A percentile compares a stretch with the other conserved stretches of the same genome.
phyloP scores from a whole-genome alignment of 2,329 filamentous ascomycete species.

The Aspergillus tanneri region DNA sequence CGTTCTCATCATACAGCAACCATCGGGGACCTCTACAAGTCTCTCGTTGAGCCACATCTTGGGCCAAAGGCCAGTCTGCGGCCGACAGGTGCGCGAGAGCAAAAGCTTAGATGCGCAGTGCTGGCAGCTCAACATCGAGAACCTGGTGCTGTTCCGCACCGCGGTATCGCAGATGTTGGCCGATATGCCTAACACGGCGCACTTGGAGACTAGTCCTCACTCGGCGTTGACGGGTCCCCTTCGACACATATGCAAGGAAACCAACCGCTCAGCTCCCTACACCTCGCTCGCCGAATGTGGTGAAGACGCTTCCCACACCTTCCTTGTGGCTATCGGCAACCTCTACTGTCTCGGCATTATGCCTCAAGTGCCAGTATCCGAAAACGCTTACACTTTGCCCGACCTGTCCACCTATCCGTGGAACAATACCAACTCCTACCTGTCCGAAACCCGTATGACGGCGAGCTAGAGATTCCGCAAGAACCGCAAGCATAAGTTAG shows the following conservation, averaged over 20 bases:
- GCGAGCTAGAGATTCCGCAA: neutral
- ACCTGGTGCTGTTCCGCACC: neutral
- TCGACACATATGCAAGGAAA: neutral
- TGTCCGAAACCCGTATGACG: conserved; percentile 6
- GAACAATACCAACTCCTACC: conserved; percentile 4
- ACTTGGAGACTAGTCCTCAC: neutral
- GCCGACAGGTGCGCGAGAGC: too few species aligned
- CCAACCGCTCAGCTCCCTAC: too few species aligned
- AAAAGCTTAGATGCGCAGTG: neutral
- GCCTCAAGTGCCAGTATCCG: neutral
- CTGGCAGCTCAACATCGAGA: neutral
- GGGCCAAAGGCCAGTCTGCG: neutral
- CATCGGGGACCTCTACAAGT: conserved; percentile 10
- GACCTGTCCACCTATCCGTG: conserved; percentile 9
- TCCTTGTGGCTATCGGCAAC: neutral
- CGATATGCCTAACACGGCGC: neutral
- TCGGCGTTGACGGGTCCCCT: neutral
- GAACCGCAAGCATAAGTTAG: neutral
- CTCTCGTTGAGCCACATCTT: neutral
- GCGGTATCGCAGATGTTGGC: neutral
- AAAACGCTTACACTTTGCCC: neutral
- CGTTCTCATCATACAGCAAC: conserved; percentile 6
- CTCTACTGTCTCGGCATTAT: neutral
- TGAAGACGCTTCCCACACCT: too few species aligned
- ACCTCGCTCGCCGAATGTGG: too few species aligned